phyloP scores from a whole-genome alignment of 352 stramenopile species.

The Phytophthora pistaciae region DNA sequence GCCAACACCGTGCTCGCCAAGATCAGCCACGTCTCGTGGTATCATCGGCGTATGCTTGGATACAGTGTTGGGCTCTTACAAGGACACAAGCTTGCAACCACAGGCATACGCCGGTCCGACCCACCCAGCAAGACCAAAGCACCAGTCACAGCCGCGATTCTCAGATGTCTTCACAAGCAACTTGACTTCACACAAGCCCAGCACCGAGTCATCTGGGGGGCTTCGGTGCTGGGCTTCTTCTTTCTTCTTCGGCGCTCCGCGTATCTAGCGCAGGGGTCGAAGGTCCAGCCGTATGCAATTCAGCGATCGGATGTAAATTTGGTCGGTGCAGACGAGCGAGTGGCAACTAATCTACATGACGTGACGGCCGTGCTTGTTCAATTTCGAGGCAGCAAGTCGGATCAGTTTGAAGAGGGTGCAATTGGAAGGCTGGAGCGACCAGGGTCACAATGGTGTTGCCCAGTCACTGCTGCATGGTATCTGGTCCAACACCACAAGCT shows the following conservation, averaged over 20 bases:
- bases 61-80: background rate
- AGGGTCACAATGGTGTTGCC: background rate
- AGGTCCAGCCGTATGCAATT: background rate
- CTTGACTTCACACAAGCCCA: slow-evolving; percentile 3
- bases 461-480: background rate
- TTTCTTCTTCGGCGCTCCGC: slow-evolving; percentile 3
- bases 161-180: background rate
- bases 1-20: slow-evolving; percentile 1
- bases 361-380: background rate
- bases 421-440: background rate
- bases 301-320: background rate
- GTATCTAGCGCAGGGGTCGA: slow-evolving; percentile 1
- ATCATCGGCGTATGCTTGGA: background rate
- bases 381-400: slow-evolving; percentile 7
- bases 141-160: background rate
- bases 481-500: background rate
- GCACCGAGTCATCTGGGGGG: slow-evolving; percentile 10
- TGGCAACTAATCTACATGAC: background rate
- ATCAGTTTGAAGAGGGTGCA: slow-evolving; percentile 8
- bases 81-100: slow-evolving; percentile 3
- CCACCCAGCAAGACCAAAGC: background rate
- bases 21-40: background rate
- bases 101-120: background rate
- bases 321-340: background rate
- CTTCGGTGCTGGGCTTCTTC: slow-evolving; percentile 1